These are phyloP conservation scores for Corymbia calophylla DNA, from an alignment of 441 rosid genomes.

Conservation along the genomic window DNA sequence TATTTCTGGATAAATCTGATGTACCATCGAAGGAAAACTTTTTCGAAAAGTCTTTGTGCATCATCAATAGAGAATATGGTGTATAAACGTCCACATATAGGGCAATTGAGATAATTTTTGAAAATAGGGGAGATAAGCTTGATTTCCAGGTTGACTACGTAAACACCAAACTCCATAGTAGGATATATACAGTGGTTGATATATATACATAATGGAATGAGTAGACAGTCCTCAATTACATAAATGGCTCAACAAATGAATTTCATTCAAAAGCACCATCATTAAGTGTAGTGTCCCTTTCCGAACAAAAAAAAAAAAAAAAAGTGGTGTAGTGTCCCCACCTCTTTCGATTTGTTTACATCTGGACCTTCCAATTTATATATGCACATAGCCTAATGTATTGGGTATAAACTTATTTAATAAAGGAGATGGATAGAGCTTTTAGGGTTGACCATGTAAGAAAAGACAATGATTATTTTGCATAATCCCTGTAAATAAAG, in stretches of 20 bases:
- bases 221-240: slow-evolving; percentile 19
- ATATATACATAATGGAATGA: slow-evolving; percentile 9
- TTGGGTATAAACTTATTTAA: background rate
- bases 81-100: background rate
- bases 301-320: too few relatives aligned
- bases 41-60: background rate
- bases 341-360: background rate
- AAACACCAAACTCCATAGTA: background rate
- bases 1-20: background rate
- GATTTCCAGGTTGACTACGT: slow-evolving; percentile 42
- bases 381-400: background rate
- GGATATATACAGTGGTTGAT: background rate
- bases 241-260: slow-evolving; percentile 11
- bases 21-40: background rate
- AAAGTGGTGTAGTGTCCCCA: background rate
- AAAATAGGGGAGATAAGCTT: slow-evolving; percentile 6
- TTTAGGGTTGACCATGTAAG: background rate
- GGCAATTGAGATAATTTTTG: background rate
- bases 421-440: background rate
- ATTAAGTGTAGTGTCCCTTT: slow-evolving; percentile 3
- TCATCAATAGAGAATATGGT: background rate
- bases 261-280: slow-evolving; percentile 14
- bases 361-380: background rate
- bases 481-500: background rate
- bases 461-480: background rate